phyloP scores from a whole-genome alignment of 495 filamentous ascomycete species.

The Aspergillus sparsus region DNA sequence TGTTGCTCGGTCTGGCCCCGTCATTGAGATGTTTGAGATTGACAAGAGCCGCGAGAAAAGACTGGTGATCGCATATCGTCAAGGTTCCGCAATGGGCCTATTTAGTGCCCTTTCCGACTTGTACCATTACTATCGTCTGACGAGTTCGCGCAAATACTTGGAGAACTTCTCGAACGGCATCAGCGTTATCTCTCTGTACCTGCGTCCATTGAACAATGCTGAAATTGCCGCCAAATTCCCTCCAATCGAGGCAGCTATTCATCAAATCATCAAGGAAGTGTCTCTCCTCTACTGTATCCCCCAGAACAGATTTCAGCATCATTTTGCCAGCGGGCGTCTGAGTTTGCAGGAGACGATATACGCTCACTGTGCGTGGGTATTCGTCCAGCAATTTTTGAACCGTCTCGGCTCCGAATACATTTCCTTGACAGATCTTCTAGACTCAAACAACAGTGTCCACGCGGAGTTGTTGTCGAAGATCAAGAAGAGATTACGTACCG shows the following conservation, averaged over 20 bases:
- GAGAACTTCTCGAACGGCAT: conserved; percentile 99
- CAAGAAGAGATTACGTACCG: conserved; percentile 90
- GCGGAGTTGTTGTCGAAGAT: conserved; percentile 92
- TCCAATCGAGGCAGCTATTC: conserved; percentile 89
- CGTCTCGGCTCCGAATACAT: conserved; percentile 89
- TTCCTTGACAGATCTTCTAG: conserved; percentile 78
- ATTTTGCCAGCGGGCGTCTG: conserved; percentile 85
- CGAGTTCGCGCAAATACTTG: conserved; percentile 94
- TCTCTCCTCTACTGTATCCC: conserved; percentile 97
- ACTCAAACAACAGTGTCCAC: conserved; percentile 77
- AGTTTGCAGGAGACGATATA: conserved; percentile 97
- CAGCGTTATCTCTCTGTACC: conserved; percentile 92
- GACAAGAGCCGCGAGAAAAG: conserved; percentile 87
- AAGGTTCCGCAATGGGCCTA: conserved; percentile 86
- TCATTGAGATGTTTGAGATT: conserved; percentile 97
- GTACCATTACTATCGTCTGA: conserved; percentile 98
- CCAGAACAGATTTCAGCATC: conserved; percentile 87
- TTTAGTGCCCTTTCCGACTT: conserved; percentile 95
- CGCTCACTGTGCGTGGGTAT: conserved; percentile 95
- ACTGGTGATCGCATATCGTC: conserved; percentile 89
- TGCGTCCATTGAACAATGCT: conserved; percentile 64
- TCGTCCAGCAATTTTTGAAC: conserved; percentile 96
- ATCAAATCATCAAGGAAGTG: conserved; percentile 98
- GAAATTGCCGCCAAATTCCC: conserved; percentile 59
- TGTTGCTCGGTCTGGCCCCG: conserved; percentile 80